Evolutionary conservation across 345 rosid species (phyloP), one percentile per base, ranked within the genome.

Genomic region (Viola odorata): DNA sequence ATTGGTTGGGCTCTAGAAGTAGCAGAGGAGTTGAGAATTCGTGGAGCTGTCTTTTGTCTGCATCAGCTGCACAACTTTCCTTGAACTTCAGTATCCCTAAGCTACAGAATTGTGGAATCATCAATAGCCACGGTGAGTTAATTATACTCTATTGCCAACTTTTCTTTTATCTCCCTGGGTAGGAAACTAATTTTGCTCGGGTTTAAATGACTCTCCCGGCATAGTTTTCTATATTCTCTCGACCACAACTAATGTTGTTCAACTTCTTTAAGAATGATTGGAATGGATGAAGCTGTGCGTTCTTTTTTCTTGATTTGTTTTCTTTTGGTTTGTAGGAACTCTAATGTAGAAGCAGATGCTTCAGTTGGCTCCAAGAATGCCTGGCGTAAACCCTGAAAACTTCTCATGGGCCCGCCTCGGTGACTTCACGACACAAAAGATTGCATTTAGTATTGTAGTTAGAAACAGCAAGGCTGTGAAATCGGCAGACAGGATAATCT

Each of bases 401-500:
- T 65, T 86, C 11, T 42, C 40, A 12, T 78, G 88, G 88, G 51
- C 69, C 52, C 38, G 71, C 65, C 53, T 69, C 48, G 73, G 62
- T 23, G 74, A 59, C 71, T 58, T 52, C 37, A 51, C 66, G 6
- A 41, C 73, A 0, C 78, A 61, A 48, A 81, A 62, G 42, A 44
- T 42, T 39, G 37, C 71, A 1, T 86, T 86, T 15, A 17, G 61
- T 7, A 15, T 59, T 4, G 12, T 63, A n/a, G 3, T 47, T 11
- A 59, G 57, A 5, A 66, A 57, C 66, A 69, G 12, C 5, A 44
- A 68, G 44, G 57, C 60, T 12, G 6, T 58, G 8, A 53, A 74
- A 13, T 58, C 57, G 48, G 15, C 60, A 40, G 75, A 83, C n/a
- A 81, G 83, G 81, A 38, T 81, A 8, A 65, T 81, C 37, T 74